Evolutionary conservation across 2,329 filamentous ascomycete species (phyloP), one percentile per base, ranked within the genome.

Genomic region (Neonectria magnoliae): DNA sequence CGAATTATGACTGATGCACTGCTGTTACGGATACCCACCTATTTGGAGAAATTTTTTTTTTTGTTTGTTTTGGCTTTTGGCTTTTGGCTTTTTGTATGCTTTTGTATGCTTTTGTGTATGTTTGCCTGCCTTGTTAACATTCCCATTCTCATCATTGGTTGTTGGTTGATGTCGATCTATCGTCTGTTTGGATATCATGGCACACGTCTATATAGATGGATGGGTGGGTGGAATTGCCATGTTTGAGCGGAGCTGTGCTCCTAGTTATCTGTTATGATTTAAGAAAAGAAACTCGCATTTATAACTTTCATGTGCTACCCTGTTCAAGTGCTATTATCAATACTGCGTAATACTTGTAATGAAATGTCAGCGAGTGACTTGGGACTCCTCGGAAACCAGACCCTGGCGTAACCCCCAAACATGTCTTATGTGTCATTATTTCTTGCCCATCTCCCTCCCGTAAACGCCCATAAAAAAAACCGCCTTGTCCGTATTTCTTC

Each of bases 11-110:
- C 31, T 63, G 64, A 66, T 63, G 60, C 38, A 63, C 60, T 63
- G 31, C 48, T 60, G 53, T 58, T 63, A 57, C 58, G 60, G 66
- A 70, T 68, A 68, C 68, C 68, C 45, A 20, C 48, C 51, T 31
- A 33, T 27, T 62, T 50, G 57, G 66, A 62, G 61, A 57, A 41
- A 48, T 50, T 61, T 57, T 55, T 54, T n/a, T n/a, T n/a, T n/a
- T n/a, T n/a, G n/a, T n/a, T n/a, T n/a, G n/a, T n/a, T n/a, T 54
- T 55, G 7, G 47, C 20, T 51, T 58, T 33, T 25, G 25, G 25
- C 25, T 25, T 25, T 25, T 25, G 22, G 22, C 22, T 47, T 53
- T 53, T n/a, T 36, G 14, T 38, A n/a, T 41, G 27, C 53, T 57
- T 25, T 52, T 31, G 42, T 44, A 31, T 33, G 27, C 38, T 59